phyloP scores from a whole-genome alignment of 768 basidiomycete species.

The Leccinum longicurvipes region DNA sequence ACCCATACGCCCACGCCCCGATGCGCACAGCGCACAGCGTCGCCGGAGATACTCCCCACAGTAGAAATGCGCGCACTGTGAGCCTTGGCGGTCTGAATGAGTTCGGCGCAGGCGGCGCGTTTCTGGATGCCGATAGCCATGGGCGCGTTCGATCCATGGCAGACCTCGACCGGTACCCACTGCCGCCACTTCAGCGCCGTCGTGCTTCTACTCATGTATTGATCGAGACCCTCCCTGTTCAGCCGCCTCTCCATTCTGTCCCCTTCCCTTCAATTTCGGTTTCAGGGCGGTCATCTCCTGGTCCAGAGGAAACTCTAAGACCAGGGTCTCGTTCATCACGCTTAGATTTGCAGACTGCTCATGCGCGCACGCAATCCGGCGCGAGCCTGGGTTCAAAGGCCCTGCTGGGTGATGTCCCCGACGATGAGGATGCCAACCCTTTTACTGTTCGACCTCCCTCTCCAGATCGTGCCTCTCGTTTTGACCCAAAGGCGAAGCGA shows the following conservation, averaged over 20 bases:
- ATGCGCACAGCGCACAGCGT: conserved; percentile 44
- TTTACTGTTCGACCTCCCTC: conserved; percentile 37
- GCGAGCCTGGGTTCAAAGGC: conserved; percentile 50
- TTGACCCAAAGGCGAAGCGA: conserved; percentile 40
- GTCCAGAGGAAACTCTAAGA: conserved; percentile 37
- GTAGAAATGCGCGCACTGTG: conserved; percentile 54
- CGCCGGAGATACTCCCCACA: conserved; percentile 38
- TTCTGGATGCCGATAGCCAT: conserved; percentile 40
- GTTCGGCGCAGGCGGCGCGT: conserved; percentile 45
- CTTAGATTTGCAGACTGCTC: conserved; percentile 32
- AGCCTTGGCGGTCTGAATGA: conserved; percentile 64
- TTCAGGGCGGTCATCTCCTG: conserved; percentile 45
- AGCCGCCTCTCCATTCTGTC: conserved; percentile 46
- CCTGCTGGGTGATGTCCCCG: conserved; percentile 39
- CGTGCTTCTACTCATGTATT: conserved; percentile 49
- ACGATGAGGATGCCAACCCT: conserved; percentile 30
- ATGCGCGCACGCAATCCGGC: conserved; percentile 48
- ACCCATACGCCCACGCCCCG: conserved; percentile 39
- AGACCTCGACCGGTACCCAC: conserved; percentile 45
- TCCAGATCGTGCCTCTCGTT: conserved; percentile 39
- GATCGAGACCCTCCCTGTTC: conserved; percentile 40
- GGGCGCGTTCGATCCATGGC: conserved; percentile 59
- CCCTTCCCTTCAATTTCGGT: conserved; percentile 63
- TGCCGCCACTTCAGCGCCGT: conserved; percentile 43
- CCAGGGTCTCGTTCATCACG: conserved; percentile 34